A percentile compares a stretch with the other conserved stretches of the same genome.
Evolutionary conservation across 805 yeast genomes (phyloP).

Genomic region (Pichia thaimueangensis): DNA sequence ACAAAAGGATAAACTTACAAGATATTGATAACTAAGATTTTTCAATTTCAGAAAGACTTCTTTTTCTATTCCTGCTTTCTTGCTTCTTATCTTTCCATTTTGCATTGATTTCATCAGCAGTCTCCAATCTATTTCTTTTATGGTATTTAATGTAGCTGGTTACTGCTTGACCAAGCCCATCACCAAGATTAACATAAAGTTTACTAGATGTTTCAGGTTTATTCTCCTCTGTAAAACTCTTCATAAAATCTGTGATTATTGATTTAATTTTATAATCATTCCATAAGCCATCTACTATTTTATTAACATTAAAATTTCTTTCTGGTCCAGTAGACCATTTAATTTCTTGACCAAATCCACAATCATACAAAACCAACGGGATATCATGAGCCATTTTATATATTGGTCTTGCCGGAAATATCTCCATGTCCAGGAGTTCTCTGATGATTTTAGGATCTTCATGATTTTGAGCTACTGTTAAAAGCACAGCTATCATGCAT

Average conservation of each 20-base stretch:
- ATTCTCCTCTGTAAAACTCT: constrained; percentile 32
- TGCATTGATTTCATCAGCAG: constrained; percentile 64
- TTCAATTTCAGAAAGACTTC: not conserved
- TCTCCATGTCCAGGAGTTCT: constrained; percentile 51
- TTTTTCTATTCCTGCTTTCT: constrained; percentile 17
- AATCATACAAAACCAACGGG: constrained; percentile 82
- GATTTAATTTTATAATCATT: constrained; percentile 54
- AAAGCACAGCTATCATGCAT: constrained; percentile 82
- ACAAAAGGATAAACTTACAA: too few species aligned
- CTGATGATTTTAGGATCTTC: constrained; percentile 57
- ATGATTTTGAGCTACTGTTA: constrained; percentile 70
- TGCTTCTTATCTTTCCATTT: constrained; percentile 46
- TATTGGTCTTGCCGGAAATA: constrained; percentile 60
- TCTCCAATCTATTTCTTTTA: constrained; percentile 51
- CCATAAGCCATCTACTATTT: constrained; percentile 43
- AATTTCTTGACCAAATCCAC: constrained; percentile 55
- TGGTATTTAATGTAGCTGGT: constrained; percentile 51
- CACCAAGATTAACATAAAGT: constrained; percentile 49
- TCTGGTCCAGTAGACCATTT: constrained; percentile 49
- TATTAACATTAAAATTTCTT: constrained; percentile 36
- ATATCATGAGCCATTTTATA: constrained; percentile 87
- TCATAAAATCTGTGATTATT: constrained; percentile 45
- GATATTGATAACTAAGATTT: not conserved
- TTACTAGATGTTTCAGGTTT: constrained; percentile 11
- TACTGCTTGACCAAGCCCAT: constrained; percentile 64